Evolutionary conservation across 352 stramenopile species (phyloP).

Genomic region (Globisporangium spinosum): DNA sequence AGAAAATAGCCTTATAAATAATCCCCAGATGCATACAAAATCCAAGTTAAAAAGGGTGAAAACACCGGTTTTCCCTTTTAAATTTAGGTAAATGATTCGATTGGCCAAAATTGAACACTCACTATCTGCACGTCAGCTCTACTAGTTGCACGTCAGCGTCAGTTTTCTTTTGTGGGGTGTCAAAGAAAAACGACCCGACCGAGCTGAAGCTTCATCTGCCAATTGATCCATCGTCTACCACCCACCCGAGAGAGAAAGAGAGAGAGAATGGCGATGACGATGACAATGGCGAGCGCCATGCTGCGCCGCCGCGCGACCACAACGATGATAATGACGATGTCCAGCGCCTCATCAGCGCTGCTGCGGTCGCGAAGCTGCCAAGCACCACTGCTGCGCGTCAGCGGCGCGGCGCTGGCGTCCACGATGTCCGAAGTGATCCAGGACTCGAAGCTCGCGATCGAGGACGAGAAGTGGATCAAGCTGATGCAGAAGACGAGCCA

Average conservation of each 20-base stretch:
- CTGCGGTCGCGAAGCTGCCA: not conserved
- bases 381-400: not conserved
- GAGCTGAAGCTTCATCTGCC: constrained; percentile 4
- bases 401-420: constrained; percentile 9
- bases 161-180: not conserved
- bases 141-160: not conserved
- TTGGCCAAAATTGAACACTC: not conserved
- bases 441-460: constrained; percentile 23
- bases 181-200: constrained; percentile 8
- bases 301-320: constrained; percentile 4
- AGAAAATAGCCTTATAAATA: not conserved
- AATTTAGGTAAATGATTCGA: not conserved
- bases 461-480: constrained; percentile 79
- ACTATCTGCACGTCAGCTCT: not conserved
- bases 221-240: not conserved
- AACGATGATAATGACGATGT: not conserved
- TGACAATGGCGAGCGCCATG: constrained; percentile 15
- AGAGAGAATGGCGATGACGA: constrained; percentile 13
- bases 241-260: not conserved
- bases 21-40: not conserved
- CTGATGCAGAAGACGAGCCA: constrained; percentile 82
- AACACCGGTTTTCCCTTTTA: not conserved
- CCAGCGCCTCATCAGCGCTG: not conserved
- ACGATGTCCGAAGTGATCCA: constrained; percentile 26
- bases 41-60: not conserved